phyloP scores from a whole-genome alignment of 352 stramenopile genomes.

The Hyaloperonospora brassicae region DNA sequence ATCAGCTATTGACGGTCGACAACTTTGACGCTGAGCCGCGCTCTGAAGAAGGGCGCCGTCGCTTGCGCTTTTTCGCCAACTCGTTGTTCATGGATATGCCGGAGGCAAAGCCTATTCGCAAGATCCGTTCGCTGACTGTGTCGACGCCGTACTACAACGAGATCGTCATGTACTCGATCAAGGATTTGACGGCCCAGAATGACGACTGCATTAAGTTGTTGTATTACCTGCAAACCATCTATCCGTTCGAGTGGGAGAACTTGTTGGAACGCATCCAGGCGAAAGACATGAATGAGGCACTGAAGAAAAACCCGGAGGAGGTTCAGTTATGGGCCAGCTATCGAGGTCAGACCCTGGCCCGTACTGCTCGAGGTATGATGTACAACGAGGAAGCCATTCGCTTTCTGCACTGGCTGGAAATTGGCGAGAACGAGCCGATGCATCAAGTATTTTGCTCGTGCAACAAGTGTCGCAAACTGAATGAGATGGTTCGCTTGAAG shows the following conservation, averaged over 20 bases:
- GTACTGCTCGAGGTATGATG: slow-evolving; percentile 81
- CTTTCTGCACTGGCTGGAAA: slow-evolving; percentile 79
- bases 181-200: slow-evolving; percentile 78
- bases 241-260: slow-evolving; percentile 79
- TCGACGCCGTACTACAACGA: slow-evolving; percentile 83
- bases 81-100: slow-evolving; percentile 87
- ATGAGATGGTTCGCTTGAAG: slow-evolving; percentile 77
- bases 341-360: slow-evolving; percentile 66
- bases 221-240: slow-evolving; percentile 91
- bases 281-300: slow-evolving; percentile 71
- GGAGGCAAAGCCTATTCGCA: slow-evolving; percentile 72
- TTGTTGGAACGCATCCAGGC: slow-evolving; percentile 61
- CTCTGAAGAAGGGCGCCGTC: slow-evolving; percentile 71
- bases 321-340: slow-evolving; percentile 76
- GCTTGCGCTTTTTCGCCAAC: slow-evolving; percentile 78
- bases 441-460: slow-evolving; percentile 61
- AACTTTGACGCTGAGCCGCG: slow-evolving; percentile 81
- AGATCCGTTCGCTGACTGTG: slow-evolving; percentile 73
- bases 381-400: slow-evolving; percentile 79
- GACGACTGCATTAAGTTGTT: slow-evolving; percentile 92
- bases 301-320: slow-evolving; percentile 76
- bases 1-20: slow-evolving; percentile 75
- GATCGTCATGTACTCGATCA: slow-evolving; percentile 85
- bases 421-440: slow-evolving; percentile 81
- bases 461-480: slow-evolving; percentile 75